A percentile compares a stretch with the other conserved stretches of the same genome.
Conservation (phyloP, 495 filamentous ascomycete genomes). For the Neurospora sp. region DNA sequence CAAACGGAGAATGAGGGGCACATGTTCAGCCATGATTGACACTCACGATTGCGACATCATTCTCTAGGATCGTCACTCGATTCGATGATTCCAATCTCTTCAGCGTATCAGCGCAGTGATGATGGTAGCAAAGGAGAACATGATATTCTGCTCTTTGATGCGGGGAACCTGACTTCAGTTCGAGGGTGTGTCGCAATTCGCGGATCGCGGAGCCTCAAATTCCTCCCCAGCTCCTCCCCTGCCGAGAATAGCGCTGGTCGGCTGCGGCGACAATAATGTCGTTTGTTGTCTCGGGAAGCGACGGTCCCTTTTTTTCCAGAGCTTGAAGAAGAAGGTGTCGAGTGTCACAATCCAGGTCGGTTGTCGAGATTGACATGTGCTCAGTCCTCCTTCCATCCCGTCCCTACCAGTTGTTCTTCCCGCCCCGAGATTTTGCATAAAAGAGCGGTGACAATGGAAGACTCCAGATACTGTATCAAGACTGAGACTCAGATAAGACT, state of each 20-base stretch:
- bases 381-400: neutral
- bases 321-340: neutral
- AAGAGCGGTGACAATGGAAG: neutral
- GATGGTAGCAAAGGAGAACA: neutral
- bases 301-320: neutral
- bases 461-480: neutral
- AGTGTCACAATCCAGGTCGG: neutral
- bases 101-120: neutral
- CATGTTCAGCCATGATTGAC: neutral
- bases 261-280: neutral
- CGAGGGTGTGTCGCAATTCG: neutral
- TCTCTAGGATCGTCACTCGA: neutral
- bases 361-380: neutral
- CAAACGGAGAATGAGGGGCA: neutral
- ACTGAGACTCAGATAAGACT: neutral
- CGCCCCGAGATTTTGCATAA: neutral
- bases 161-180: neutral
- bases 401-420: neutral
- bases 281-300: neutral
- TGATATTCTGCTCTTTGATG: neutral
- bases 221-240: neutral
- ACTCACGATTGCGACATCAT: neutral
- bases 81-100: neutral
- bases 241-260: conserved; percentile 1
- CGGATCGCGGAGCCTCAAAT: conserved; percentile 16